Conservation (phyloP, 495 filamentous ascomycete genomes). For the Zalerion maritima region DNA sequence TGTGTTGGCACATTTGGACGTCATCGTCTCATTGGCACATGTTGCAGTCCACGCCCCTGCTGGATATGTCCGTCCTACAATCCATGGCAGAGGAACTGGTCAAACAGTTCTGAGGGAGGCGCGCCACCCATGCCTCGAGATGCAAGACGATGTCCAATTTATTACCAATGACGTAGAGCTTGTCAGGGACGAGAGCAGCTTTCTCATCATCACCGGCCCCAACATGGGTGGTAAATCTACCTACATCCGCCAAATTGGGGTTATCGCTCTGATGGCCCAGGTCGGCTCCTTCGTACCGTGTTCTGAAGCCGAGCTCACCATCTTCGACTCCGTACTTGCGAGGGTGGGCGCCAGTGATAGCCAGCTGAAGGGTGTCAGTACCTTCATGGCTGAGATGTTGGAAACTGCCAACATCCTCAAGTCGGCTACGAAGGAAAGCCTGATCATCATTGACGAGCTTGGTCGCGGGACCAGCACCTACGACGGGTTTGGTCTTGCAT, state of each 20-base stretch:
- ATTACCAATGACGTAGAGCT: conserved; percentile 95
- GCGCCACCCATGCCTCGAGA: conserved; percentile 95
- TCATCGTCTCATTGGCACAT: conserved; percentile 91
- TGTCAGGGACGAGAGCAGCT: conserved; percentile 65
- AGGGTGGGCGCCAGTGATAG: conserved; percentile 91
- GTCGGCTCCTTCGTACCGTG: conserved; percentile 95
- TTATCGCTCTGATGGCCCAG: conserved; percentile 96
- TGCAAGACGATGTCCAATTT: conserved; percentile 97
- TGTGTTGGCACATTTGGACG: conserved; percentile 86
- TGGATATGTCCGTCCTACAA: conserved; percentile 78
- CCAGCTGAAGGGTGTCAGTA: conserved; percentile 94
- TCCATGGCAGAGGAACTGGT: conserved; percentile 84
- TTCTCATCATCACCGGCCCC: conserved; percentile 94
- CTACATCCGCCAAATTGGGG: conserved; percentile 95
- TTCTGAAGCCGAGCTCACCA: conserved; percentile 74
- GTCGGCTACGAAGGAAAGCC: conserved; percentile 78
- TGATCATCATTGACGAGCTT: conserved; percentile 99
- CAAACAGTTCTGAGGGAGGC: conserved; percentile 84
- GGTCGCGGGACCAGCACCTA: conserved; percentile 96
- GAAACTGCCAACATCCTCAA: conserved; percentile 98
- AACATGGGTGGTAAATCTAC: conserved; percentile 99
- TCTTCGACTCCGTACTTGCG: conserved; percentile 96
- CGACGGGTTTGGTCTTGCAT: conserved; percentile 94
- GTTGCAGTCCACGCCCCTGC: conserved; percentile 85
- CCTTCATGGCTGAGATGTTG: conserved; percentile 99